Conservation (phyloP, 2,329 filamentous ascomycete species). For the Exophiala aquamarina region DNA sequence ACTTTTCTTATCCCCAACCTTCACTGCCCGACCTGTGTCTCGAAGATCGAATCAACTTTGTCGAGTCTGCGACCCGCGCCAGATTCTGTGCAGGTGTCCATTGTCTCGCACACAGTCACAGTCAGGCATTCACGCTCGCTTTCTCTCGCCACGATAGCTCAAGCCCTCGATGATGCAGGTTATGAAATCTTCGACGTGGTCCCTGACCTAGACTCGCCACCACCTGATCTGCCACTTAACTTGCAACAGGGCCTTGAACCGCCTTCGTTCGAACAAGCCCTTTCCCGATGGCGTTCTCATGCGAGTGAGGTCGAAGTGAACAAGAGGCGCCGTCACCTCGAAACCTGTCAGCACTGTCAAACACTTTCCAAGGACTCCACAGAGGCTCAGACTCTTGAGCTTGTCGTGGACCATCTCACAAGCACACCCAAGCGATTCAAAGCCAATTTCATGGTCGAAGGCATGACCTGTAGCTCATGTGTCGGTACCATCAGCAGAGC, state of each 20-base stretch:
- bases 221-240: neutral
- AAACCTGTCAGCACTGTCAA: conserved; percentile 1
- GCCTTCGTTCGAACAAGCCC: conserved; percentile 2
- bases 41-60: conserved; percentile 40
- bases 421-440: conserved; percentile 3
- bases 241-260: conserved; percentile 5
- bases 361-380: neutral
- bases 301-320: conserved; percentile 4
- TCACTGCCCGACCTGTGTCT: conserved; percentile 47
- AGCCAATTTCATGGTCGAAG: conserved; percentile 47
- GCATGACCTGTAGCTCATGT: conserved; percentile 74
- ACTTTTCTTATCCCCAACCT: conserved; percentile 44
- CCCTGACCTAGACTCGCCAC: conserved; percentile 31
- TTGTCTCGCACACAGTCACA: conserved; percentile 42
- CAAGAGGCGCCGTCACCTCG: conserved; percentile 6
- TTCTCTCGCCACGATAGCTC: conserved; percentile 33
- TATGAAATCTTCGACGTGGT: conserved; percentile 46
- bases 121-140: conserved; percentile 36
- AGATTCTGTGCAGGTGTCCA: conserved; percentile 38
- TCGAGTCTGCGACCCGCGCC: conserved; percentile 34
- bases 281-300: conserved; percentile 7
- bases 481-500: conserved; percentile 61
- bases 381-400: conserved; percentile 1
- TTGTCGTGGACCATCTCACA: conserved; percentile 6
- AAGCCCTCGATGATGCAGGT: conserved; percentile 39